Base-by-base conservation (phyloP, 805 yeast genomes). In the Komagataella kurtzmanii region DNA sequence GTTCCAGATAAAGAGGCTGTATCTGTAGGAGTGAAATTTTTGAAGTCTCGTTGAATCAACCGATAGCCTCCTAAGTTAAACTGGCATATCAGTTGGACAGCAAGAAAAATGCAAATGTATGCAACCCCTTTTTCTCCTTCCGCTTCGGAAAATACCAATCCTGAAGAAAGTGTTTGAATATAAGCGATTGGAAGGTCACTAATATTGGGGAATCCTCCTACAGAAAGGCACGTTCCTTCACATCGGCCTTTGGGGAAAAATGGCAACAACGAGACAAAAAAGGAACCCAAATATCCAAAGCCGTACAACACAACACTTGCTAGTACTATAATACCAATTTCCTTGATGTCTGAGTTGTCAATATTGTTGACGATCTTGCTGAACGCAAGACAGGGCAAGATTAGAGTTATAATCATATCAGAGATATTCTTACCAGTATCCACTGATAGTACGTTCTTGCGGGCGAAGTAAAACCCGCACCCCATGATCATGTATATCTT, bases 181-280 rank as follows among this genome's bases (percentile, higher is more conserved):
- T 88, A 88, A 0, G 96, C 95, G 57, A 88, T 85, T 0, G 96
- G 96, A 52, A 88, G 71, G 66, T 88, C 96, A 14, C 89, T 79
- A 47, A 84, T 80, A 60, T 88, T 88, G 47, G 89, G 90, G 60
- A 87, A 79, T 30, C 85, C 69, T 0, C 91, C 88, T 7, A 85
- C 88, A 24, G 83, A 74, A 6, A 84, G 55, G 17, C 83, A 61
- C 0, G 96, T 95, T 51, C 95, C 93, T 23, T 75, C 67, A 91
- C 95, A 88, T 10, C 40, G 40, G 44, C 75, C 66, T 53, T 74
- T 75, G 3, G 96, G 95, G 4, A 79, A 77, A 4, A 80, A 80
- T 2, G 87, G 73, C 1, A 73, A 57, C 21, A 73, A 56, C 24
- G 75, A 68, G 0, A 73, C 65, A 0, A 77, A 6, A 1, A 71